Base-by-base conservation (phyloP, 352 stramenopile species). In the Aphanomyces cochlioides region DNA sequence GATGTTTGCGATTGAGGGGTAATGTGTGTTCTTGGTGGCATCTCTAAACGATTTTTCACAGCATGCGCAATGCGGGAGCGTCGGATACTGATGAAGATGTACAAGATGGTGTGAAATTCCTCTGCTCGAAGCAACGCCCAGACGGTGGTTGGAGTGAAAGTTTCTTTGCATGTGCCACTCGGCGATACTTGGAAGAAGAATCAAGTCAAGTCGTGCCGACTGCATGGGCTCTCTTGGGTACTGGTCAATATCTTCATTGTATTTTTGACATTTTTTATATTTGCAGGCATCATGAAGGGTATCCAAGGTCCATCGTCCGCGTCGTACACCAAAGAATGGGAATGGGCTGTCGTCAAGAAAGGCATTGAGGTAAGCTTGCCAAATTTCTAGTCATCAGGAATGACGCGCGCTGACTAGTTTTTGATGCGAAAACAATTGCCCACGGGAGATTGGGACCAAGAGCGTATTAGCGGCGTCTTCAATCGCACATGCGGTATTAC, bases 91-190 rank as follows among this genome's bases (percentile, higher is more conserved):
- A 80, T 19, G 37, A 64, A 40, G 63, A 57, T 28, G 87, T 92
- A 47, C 12, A 72, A 36, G 79, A 81, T 41, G 82, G 79, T 28
- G 90, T 84, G 48, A 37, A 78, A 47, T 96, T 93, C 72, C 67
- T 96, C 0, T 61, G 93, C 1, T 81, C 76, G 17, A 80, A 97
- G 59, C 92, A 97, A 71, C 74, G 83, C 53, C 45, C 72, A 2
- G 97, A 98, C 69, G 92, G 92, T 40, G 92, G 90, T 48, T 97
- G 90, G 90, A 90, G 89, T 50, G 92, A 98, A 79, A 89, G 87
- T 61, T 96, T 97, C 69, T 88, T 90, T 6, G 84, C 82, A 7
- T 97, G 92, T 72, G 91, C 95, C 61, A 82, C 94, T 69, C 96
- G 97, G 74, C 79, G 79, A 34, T 97, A 96, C 74, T 76, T 86